Base-by-base conservation (phyloP, 768 basidiomycete species). In the Polyporus arcularius region DNA sequence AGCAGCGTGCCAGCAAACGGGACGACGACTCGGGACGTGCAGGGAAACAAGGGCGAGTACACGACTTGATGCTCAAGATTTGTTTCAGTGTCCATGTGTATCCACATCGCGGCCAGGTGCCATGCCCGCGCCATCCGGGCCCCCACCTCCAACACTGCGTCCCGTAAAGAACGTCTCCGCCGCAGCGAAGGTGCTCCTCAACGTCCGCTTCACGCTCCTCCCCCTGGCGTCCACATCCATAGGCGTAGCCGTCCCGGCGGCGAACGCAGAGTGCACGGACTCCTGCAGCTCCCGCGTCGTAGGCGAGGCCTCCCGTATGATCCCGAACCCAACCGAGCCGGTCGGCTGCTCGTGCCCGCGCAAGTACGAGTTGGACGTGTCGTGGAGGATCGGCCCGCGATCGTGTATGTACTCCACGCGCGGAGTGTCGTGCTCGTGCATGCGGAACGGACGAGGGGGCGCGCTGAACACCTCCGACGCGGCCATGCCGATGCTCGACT, bases 121-220 rank as follows among this genome's bases (percentile, higher is more conserved):
- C 45, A 60, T 56, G 5, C 64, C 67, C 4, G 62, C 58, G 12
- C 65, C 67, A n/a, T 68, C 68, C n/a, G 58, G 57, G 26, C 51
- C 57, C 12, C 52, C 53, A 12, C 66, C 56, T 32, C 63, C 63
- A 14, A 61, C 46, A 18, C 55, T 48, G 26, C 68, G 70, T 31
- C 86, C 80, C n/a, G 87, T 86, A 59, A 90, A 89, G 39, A 88
- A 73, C 56, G 87, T 84, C 67, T 90, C 89, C 11, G 90, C 89
- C 39, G 83, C 85, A 57, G 79, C 84, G 47, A 91, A 72, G 14
- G 88, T 89, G 59, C 82, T 89, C 51, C 89, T 81, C 53, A 90
- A 65, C 64, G 83, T 86, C 62, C 85, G 78, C 71, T 83, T 88
- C 40, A 86, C 85, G 65, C 82, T 86, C 64, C 87, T 74, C 30